These are phyloP conservation scores for Hyphodiscus sp. DNA, from an alignment of 2,329 filamentous ascomycete genomes.

Conservation along the genomic window DNA sequence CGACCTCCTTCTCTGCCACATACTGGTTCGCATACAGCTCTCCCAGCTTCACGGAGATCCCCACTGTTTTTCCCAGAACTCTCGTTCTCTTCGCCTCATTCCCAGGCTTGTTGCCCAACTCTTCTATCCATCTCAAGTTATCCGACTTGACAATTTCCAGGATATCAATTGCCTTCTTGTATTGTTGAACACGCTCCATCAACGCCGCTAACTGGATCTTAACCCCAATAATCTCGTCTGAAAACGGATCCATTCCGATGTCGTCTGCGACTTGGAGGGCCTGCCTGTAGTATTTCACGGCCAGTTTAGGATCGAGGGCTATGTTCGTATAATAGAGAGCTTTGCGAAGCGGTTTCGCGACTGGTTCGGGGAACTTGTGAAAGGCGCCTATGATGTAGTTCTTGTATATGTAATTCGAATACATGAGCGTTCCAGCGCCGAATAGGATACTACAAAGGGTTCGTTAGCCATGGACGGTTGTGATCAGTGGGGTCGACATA, in stretches of 20 bases:
- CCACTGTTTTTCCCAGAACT: conserved; percentile 66
- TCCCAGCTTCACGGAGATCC: conserved; percentile 75
- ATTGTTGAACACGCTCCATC: conserved; percentile 70
- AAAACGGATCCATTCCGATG: conserved; percentile 77
- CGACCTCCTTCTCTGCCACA: conserved; percentile 65
- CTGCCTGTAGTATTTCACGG: conserved; percentile 76
- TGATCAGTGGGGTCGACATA: conserved; percentile 9
- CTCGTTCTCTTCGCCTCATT: conserved; percentile 48
- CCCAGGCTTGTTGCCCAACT: conserved; percentile 45
- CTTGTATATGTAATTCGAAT: conserved; percentile 27
- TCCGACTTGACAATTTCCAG: conserved; percentile 71
- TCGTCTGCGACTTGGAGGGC: conserved; percentile 69
- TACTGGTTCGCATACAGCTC: conserved; percentile 74
- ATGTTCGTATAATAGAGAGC: conserved; percentile 84
- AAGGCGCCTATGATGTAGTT: conserved; percentile 35
- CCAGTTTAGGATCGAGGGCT: conserved; percentile 65
- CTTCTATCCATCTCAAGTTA: conserved; percentile 54
- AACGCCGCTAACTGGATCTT: conserved; percentile 75
- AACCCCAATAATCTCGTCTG: conserved; percentile 84
- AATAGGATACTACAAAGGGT: conserved; percentile 20
- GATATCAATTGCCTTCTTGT: conserved; percentile 65
- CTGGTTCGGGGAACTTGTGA: conserved; percentile 57
- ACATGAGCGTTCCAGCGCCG: conserved; percentile 21
- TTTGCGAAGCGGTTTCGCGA: conserved; percentile 71
- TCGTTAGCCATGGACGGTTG: not conserved